Evolutionary conservation across 2,329 filamentous ascomycete genomes (phyloP), one percentile per base, ranked within the genome.

Genomic region (Ophiostoma piceae): DNA sequence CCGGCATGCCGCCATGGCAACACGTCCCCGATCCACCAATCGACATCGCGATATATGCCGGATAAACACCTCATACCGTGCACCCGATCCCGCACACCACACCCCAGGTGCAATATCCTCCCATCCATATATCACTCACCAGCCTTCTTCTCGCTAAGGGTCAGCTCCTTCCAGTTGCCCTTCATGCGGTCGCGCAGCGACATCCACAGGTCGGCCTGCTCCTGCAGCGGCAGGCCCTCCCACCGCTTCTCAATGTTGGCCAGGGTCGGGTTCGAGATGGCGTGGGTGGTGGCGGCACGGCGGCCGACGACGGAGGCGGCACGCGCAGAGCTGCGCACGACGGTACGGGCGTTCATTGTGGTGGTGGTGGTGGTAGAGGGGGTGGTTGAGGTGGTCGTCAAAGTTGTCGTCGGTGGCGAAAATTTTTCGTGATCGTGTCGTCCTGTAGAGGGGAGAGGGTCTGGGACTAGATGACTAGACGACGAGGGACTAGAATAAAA

Each of bases 131-230:
- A 26, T 37, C 72, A 92, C 94, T 80, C 89, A 97, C 95, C 94
- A 77, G 95, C 95, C 86, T 96, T 98, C 92, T 99, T 97, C 88
- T 99, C 95, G 82, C 95, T 91, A 78, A 96, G 76, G 68, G 95
- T 97, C 84, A 99, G 85, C 79, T 98, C 92, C 79, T 90, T 88
- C 95, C 95, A 99, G 85, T 92, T 93, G 77, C 87, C 89, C 91
- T 97, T 97, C 95, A 99, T 99, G 79, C 95, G 91, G 84, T 99
- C 95, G 82, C 95, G 89, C 81, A 99, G 86, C 76, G 91, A 86
- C 95, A 99, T 99, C 95, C 95, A 99, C 77, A 99, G 85, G 80
- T 99, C 95, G 75, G 95, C 95, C 88, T 99, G 95, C 88, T 99
- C 95, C 86, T 97, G 93, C 74, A 95, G 92, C 71, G 94, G 94